Base-by-base conservation (phyloP, 2,329 filamentous ascomycete genomes). In the Dactylella cylindrospora region DNA sequence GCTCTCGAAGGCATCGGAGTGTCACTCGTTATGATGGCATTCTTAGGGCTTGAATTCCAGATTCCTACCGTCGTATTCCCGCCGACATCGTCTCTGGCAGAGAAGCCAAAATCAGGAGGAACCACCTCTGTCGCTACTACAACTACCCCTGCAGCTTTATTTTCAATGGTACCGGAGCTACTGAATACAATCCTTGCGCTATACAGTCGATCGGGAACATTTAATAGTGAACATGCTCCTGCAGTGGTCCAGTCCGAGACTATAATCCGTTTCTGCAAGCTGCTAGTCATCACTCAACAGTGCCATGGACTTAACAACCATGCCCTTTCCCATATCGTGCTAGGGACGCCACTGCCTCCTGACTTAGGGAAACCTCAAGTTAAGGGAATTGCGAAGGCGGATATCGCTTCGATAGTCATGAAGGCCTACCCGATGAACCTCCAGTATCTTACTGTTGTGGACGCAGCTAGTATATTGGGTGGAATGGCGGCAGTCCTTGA, bases 401-500 rank as follows among this genome's bases (percentile, higher is more conserved):
- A 70, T 31, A 68, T 70, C 33, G 62, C 66, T 2, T 53, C 88
- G 87, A 7, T 80, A 81, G 3, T 80, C 80, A 3, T 75, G 68
- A 64, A 65, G 36, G 68, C 67, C 3, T 70, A 69, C 36, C 68
- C 78, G 19, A 68, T 72, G 12, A 77, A 81, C 5, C 79, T 84
- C 0, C 85, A 87, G 66, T 71, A 81, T 22, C 75, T 95, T 46
- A 85, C 84, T 2, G 81, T 85, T 3, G 82, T 84, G 7, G 90
- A 95, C 72, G 80, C 86, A 17, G 83, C 88, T 8, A 82, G 86
- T 7, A 84, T 96, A 28, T 77, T 96, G 12, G 85, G 89, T 66
- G 91, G 90, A 9, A 89, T 97, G 66, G 85, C 89, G 5, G 84
- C 86, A n/a, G 83, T 94, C n/a, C 76, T 96, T 7, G 86, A 88